Percentiles rank a stretch among this genome's conserved stretches.
phyloP scores from a whole-genome alignment of 2,329 filamentous ascomycete genomes.

The Alternaria brassicae region DNA sequence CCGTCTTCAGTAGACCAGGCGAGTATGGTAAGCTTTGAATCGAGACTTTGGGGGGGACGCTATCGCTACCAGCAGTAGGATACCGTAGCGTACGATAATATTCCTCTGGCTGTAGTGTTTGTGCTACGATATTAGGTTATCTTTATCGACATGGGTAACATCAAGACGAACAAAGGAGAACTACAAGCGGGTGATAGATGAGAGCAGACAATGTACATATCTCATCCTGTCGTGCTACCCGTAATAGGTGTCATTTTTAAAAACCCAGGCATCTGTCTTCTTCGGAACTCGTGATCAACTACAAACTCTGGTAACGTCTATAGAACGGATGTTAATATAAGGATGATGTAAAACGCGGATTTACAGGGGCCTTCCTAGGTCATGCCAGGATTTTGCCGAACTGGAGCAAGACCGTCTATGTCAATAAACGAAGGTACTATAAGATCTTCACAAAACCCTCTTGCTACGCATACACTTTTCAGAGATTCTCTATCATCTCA shows the following conservation, averaged over 20 bases:
- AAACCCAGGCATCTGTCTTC: not conserved
- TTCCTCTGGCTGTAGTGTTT: not conserved
- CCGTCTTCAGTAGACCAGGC: not conserved
- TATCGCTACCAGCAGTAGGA: not conserved
- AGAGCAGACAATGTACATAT: not conserved
- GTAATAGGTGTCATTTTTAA: not conserved
- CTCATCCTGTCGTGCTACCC: not conserved
- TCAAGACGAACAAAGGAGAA: not conserved
- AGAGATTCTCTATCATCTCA: not conserved
- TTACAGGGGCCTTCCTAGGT: not conserved
- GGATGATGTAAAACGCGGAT: not conserved
- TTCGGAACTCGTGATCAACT: not conserved
- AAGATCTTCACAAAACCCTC: no score
- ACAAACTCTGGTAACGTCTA: constrained; percentile 9
- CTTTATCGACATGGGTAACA: not conserved
- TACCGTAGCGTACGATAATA: not conserved
- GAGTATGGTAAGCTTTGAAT: not conserved
- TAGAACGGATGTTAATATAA: constrained; percentile 3
- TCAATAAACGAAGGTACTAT: not conserved
- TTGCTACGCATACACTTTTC: no score
- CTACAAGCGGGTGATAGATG: not conserved
- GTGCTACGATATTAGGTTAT: not conserved
- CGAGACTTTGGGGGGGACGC: not conserved
- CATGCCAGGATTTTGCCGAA: not conserved
- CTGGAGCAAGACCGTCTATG: not conserved